phyloP scores from a whole-genome alignment of 306 rosid species.

The Lotus japonicus region DNA sequence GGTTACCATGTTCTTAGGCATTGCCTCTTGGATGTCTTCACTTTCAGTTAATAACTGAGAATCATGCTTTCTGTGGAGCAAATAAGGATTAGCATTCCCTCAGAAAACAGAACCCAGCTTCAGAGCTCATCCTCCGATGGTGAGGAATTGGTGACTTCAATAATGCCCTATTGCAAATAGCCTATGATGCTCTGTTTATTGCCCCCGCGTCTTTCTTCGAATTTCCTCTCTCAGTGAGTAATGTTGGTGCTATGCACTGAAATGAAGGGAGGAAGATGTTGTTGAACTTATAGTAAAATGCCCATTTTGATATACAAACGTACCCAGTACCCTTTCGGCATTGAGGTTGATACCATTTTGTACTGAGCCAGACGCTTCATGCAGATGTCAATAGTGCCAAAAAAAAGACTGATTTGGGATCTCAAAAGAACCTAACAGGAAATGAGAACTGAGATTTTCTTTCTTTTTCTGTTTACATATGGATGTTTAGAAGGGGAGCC shows the following conservation, averaged over 20 bases:
- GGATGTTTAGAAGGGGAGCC: too few relatives aligned
- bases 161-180: too few relatives aligned
- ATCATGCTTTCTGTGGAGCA: constrained; percentile 29
- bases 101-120: constrained; percentile 36
- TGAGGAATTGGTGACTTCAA: too few relatives aligned
- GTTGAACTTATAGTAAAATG: neutral
- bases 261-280: neutral
- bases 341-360: constrained; percentile 17
- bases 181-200: neutral
- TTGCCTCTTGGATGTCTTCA: neutral
- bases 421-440: neutral
- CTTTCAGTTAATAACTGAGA: neutral
- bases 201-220: neutral
- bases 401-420: neutral
- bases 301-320: constrained; percentile 11
- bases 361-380: too few relatives aligned
- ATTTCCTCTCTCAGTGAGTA: neutral
- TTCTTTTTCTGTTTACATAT: neutral
- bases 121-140: too few relatives aligned
- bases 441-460: neutral
- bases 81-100: constrained; percentile 34
- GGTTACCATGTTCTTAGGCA: neutral
- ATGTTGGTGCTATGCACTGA: neutral
- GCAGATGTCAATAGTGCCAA: constrained; percentile 18
- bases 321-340: constrained; percentile 15